Evolutionary conservation across 352 stramenopile genomes (phyloP), one percentile per base, ranked within the genome.

Genomic region (Pythium aquatile): DNA sequence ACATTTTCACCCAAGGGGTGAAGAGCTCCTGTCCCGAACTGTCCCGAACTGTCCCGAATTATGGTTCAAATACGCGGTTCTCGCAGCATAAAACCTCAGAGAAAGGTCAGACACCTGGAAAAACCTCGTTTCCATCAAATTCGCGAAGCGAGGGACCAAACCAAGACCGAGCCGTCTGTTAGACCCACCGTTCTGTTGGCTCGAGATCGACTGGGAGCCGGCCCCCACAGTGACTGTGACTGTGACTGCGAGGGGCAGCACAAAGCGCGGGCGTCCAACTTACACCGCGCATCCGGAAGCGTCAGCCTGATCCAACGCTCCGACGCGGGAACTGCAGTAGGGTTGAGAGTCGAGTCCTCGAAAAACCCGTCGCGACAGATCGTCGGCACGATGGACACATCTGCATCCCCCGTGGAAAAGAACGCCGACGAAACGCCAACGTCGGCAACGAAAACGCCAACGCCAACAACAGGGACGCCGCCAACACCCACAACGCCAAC

Each of bases 261-360:
- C 65, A 71, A 66, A 71, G 65, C 58, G 65, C 58, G 65, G 65
- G 65, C 65, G 58, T 24, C 56, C 8, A 47, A 58, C 63, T 71
- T 66, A 33, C 65, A 57, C 65, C 52, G 56, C 58, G 65, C 58
- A 66, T 59, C 53, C 37, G 54, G 53, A 71, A 66, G 58, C 28
- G 63, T 52, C 64, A 62, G 35, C 44, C 42, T 65, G 33, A 59
- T 61, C 58, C 48, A 61, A 60, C 35, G 35, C 40, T 48, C 30
- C 1, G 14, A 28, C 30, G 28, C 47, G 11, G 26, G 8, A 59
- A 32, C 30, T 16, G 29, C 29, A 64, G 16, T 17, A 42, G 28
- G 11, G 37, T n/a, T 30, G 16, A 35, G 7, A 35, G 2, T 35
- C 24, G 14, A 35, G 2, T 35, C 24, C 5, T 35, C 24, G 24